phyloP scores from a whole-genome alignment of 1,139 yeast genomes.

The Yamadazyma diospyri region DNA sequence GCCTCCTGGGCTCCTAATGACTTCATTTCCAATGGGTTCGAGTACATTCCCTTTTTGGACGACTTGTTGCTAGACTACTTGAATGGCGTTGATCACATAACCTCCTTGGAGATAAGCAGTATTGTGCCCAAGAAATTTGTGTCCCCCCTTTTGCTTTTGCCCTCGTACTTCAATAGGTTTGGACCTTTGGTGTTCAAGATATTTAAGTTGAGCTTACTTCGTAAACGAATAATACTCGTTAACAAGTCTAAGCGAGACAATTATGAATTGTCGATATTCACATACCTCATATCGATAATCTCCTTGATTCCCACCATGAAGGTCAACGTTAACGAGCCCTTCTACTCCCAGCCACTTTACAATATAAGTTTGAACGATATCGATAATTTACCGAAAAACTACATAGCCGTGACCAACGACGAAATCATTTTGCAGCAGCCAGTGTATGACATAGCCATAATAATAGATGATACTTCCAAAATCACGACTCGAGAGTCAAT shows the following conservation, averaged over 20 bases:
- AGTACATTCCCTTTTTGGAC: slow-evolving; percentile 48
- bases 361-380: slow-evolving; percentile 62
- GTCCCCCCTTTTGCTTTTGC: slow-evolving; percentile 23
- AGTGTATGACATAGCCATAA: slow-evolving; percentile 51
- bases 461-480: slow-evolving; percentile 21
- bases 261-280: slow-evolving; percentile 26
- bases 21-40: slow-evolving; percentile 53
- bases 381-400: slow-evolving; percentile 5
- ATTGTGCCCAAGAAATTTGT: slow-evolving; percentile 2
- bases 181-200: slow-evolving; percentile 74
- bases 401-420: slow-evolving; percentile 64
- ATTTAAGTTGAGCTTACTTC: slow-evolving; percentile 64
- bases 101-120: not conserved
- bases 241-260: slow-evolving; percentile 32
- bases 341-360: slow-evolving; percentile 50
- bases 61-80: slow-evolving; percentile 38
- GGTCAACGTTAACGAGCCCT: slow-evolving; percentile 11
- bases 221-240: slow-evolving; percentile 60
- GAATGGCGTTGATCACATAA: slow-evolving; percentile 17
- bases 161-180: slow-evolving; percentile 44
- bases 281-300: slow-evolving; percentile 34
- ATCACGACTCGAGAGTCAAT: slow-evolving; percentile 13
- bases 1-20: slow-evolving; percentile 51
- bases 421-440: slow-evolving; percentile 59
- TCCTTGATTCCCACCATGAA: slow-evolving; percentile 36